These are phyloP conservation scores for Arthrobotrys megalospora DNA, from an alignment of 2,329 filamentous ascomycete species.

Conservation along the genomic window DNA sequence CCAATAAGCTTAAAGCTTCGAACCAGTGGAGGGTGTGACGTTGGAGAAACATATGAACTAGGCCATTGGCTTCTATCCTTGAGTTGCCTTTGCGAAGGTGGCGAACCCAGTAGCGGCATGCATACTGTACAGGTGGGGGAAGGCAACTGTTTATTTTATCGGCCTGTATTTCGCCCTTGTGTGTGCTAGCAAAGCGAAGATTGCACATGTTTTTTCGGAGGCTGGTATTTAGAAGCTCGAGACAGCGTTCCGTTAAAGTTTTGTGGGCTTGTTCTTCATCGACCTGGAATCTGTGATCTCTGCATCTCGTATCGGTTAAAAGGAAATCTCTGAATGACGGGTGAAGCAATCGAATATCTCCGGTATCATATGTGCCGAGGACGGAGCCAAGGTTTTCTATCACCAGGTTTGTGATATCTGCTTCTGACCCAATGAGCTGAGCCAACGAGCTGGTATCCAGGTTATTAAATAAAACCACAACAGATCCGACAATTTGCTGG, in stretches of 20 bases:
- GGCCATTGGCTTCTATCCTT: not conserved
- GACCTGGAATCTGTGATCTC: not conserved
- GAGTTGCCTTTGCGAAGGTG: conserved; percentile 4
- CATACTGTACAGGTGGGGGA: conserved; percentile 7
- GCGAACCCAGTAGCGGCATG: conserved; percentile 9
- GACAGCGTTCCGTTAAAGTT: not conserved
- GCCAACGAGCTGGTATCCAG: not conserved
- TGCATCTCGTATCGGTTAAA: not conserved
- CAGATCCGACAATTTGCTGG: conserved; percentile 9
- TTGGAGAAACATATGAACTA: not conserved
- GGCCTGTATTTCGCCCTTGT: not conserved
- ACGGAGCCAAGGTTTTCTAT: conserved; percentile 7
- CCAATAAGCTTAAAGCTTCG: conserved; percentile 17
- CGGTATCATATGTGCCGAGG: not conserved
- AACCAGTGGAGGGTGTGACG: conserved; percentile 8
- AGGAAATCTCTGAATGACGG: conserved; percentile 9
- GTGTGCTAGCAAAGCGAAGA: not conserved
- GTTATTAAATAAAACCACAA: conserved; percentile 9
- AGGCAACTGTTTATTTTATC: not conserved
- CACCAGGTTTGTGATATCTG: not conserved
- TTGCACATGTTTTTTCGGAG: conserved; percentile 2
- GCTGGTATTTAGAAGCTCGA: not conserved
- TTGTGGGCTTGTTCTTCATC: not conserved
- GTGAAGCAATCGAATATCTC: conserved; percentile 6
- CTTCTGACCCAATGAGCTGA: not conserved